A percentile compares a stretch with the other conserved stretches of the same genome.
phyloP scores from a whole-genome alignment of 139 green algal species.

The Micractinium conductrix region DNA sequence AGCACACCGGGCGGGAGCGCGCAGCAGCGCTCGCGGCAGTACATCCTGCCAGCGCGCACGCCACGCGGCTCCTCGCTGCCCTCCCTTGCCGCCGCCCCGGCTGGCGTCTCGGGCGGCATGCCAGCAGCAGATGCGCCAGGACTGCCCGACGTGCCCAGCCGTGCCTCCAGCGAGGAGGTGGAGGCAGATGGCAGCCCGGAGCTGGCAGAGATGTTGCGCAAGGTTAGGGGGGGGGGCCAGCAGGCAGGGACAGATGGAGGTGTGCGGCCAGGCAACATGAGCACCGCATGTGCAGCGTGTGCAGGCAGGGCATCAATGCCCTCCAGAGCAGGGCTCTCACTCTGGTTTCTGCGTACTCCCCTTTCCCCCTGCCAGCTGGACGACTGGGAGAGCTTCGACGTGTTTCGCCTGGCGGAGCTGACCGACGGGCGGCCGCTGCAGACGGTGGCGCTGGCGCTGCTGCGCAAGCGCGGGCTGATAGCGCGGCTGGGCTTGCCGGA shows the following conservation, averaged over 20 bases:
- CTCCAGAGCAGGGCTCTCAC: too few species aligned
- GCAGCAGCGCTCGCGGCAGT: slow-evolving; percentile 5
- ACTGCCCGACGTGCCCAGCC: background rate
- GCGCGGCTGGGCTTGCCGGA: slow-evolving; percentile 49
- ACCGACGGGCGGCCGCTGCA: slow-evolving; percentile 48
- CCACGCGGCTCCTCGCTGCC: background rate
- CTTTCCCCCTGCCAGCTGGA: slow-evolving; percentile 48
- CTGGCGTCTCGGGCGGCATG: background rate
- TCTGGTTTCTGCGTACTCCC: too few species aligned
- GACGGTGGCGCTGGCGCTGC: slow-evolving; percentile 43
- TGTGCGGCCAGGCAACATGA: background rate
- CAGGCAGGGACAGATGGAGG: too few species aligned
- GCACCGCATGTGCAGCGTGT: too few species aligned
- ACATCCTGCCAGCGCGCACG: slow-evolving; percentile 13
- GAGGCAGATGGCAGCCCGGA: background rate
- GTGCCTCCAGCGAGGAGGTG: slow-evolving; percentile 9
- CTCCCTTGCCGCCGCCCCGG: background rate
- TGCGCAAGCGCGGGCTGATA: slow-evolving; percentile 51
- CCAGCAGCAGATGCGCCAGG: too few species aligned
- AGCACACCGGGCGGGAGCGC: background rate
- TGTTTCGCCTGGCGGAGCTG: slow-evolving; percentile 57
- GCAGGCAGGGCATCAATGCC: too few species aligned
- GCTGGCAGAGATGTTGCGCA: slow-evolving; percentile 4
- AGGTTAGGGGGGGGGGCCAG: slow-evolving; percentile 1
- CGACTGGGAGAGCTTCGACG: slow-evolving; percentile 67